Evolutionary conservation across 306 rosid species (phyloP).

Genomic region (Lithocarpus polystachyus): DNA sequence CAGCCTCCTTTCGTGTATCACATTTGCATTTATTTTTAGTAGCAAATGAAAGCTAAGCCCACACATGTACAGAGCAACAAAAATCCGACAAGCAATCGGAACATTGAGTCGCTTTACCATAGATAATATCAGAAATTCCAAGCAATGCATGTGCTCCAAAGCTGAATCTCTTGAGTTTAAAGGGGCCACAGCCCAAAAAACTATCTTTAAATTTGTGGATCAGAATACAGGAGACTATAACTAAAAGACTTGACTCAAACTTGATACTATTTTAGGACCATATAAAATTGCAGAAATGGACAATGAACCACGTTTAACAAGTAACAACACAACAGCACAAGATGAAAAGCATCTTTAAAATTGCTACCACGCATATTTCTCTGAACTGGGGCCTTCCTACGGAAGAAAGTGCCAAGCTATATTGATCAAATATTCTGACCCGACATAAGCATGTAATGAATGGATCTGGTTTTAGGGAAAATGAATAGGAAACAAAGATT

Average conservation of each 20-base stretch:
- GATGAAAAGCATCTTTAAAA: too few relatives aligned
- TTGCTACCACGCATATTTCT: too few relatives aligned
- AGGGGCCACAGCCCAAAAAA: not conserved
- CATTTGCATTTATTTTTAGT: not conserved
- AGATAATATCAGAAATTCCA: not conserved
- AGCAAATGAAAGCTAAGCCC: not conserved
- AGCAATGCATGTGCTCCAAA: not conserved
- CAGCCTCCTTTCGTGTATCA: not conserved
- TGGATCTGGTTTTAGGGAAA: too few relatives aligned
- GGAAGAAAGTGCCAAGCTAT: too few relatives aligned
- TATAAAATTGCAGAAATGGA: not conserved
- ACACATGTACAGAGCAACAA: not conserved
- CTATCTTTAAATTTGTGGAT: not conserved
- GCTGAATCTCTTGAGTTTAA: not conserved
- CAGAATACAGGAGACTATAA: not conserved
- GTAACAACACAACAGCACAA: too few relatives aligned
- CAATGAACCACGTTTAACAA: too few relatives aligned
- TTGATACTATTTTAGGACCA: not conserved
- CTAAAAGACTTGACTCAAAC: not conserved
- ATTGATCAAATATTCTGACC: too few relatives aligned
- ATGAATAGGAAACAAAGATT: too few relatives aligned
- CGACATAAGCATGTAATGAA: too few relatives aligned
- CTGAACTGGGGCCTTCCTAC: too few relatives aligned
- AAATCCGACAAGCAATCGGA: not conserved
- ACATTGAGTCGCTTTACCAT: not conserved